A percentile compares a stretch with the other conserved stretches of the same genome.
phyloP scores from a whole-genome alignment of 371 early-diverging fungal genomes.

The Syncephalis plumigaleata region DNA sequence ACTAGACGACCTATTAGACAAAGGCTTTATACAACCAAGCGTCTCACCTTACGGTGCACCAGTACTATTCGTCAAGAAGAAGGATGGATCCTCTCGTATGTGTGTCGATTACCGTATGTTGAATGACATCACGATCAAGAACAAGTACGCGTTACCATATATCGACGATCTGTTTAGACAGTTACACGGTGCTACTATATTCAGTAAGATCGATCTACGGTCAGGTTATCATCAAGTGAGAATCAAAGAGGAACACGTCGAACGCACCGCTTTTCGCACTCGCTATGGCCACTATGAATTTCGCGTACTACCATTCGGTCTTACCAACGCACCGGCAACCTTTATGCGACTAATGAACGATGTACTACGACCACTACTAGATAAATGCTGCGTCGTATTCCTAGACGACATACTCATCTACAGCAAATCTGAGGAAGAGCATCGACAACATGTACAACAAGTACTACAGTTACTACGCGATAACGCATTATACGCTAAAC shows the following conservation, averaged over 20 bases:
- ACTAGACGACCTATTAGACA: conserved; percentile 10
- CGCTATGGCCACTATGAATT: conserved; percentile 19
- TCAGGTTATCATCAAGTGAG: conserved; percentile 21
- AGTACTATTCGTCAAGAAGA: conserved; percentile 31
- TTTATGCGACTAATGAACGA: conserved; percentile 19
- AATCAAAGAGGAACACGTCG: conserved; percentile 4
- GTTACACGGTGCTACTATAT: conserved; percentile 9
- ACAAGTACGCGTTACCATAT: conserved; percentile 17
- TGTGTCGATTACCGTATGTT: conserved; percentile 27
- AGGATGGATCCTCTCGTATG: conserved; percentile 21
- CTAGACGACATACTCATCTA: conserved; percentile 15
- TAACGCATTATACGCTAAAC: background rate
- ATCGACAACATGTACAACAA: conserved; percentile 1
- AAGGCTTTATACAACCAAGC: conserved; percentile 10
- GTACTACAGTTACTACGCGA: background rate
- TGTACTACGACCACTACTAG: conserved; percentile 10
- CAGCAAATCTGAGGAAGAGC: background rate
- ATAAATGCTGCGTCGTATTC: conserved; percentile 11
- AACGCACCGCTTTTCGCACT: conserved; percentile 11
- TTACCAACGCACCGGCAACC: conserved; percentile 16
- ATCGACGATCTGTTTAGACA: conserved; percentile 15
- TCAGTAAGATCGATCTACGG: conserved; percentile 17
- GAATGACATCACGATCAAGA: conserved; percentile 20
- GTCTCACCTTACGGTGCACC: conserved; percentile 26
- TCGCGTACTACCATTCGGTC: conserved; percentile 19